Evolutionary conservation across 1,284 basidiomycete genomes (phyloP).

Genomic region (Austroboletus rostrupii): DNA sequence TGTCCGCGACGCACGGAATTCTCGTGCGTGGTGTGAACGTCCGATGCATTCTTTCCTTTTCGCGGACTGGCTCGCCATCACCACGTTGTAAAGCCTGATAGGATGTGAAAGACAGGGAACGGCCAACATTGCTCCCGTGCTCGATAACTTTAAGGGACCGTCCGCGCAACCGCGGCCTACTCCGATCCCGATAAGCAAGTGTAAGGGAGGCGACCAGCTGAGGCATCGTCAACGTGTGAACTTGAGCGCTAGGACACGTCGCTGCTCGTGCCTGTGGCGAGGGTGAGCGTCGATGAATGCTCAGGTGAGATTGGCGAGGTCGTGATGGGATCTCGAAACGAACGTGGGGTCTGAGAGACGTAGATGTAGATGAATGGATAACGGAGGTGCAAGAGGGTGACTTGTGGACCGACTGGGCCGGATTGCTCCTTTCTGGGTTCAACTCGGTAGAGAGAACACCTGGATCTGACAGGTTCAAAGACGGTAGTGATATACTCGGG

Average conservation of each 20-base stretch:
- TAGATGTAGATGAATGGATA: not conserved
- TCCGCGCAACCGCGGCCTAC: conserved; percentile 18
- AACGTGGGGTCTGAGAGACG: conserved; percentile 20
- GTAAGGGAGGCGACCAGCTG: conserved; percentile 31
- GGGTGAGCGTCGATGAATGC: conserved; percentile 25
- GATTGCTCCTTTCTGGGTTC: not conserved
- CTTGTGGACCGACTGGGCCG: not conserved
- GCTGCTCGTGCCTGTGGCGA: conserved; percentile 25
- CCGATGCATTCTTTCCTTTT: conserved; percentile 1
- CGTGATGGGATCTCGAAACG: conserved; percentile 17
- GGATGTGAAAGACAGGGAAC: conserved; percentile 4
- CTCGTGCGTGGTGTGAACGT: conserved; percentile 6
- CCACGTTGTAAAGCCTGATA: conserved; percentile 4
- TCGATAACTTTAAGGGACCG: conserved; percentile 8
- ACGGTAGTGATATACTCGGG: conserved; percentile 23
- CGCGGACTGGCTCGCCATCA: conserved; percentile 1
- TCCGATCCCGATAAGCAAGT: conserved; percentile 26
- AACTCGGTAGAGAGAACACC: not conserved
- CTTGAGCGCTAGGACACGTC: conserved; percentile 4
- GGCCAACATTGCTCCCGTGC: conserved; percentile 8
- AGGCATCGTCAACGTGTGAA: conserved; percentile 25
- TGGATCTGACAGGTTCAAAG: conserved; percentile 16
- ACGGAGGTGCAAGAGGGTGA: conserved; percentile 1
- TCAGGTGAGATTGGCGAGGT: conserved; percentile 4
- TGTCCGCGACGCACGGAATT: conserved; percentile 13